phyloP scores from a whole-genome alignment of 768 basidiomycete species.

The Peribolospora baueri region DNA sequence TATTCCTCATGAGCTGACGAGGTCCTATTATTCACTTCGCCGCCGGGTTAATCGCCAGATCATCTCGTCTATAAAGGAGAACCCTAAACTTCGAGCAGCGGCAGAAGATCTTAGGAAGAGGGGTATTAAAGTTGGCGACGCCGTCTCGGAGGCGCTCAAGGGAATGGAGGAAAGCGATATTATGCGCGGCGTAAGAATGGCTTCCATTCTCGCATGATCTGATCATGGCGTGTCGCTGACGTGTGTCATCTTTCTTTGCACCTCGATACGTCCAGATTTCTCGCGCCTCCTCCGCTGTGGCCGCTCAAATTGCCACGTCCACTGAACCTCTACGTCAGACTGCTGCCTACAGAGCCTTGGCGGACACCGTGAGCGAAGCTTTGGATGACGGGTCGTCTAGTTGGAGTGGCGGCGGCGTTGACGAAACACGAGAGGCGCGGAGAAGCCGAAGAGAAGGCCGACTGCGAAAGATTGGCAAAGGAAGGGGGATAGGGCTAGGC shows the following conservation, averaged over 20 bases:
- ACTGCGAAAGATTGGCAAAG: slow-evolving; percentile 57
- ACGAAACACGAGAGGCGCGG: slow-evolving; percentile 58
- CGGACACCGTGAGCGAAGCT: slow-evolving; percentile 72
- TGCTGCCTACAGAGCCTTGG: slow-evolving; percentile 69
- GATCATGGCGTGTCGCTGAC: background rate
- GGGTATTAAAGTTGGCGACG: slow-evolving; percentile 79
- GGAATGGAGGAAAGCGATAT: slow-evolving; percentile 79
- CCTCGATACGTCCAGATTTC: background rate
- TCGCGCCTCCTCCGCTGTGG: slow-evolving; percentile 29
- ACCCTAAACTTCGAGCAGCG: slow-evolving; percentile 69
- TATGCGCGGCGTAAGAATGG: slow-evolving; percentile 45
- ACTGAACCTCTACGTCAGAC: slow-evolving; percentile 97
- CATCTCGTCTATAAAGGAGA: slow-evolving; percentile 83
- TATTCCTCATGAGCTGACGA: background rate
- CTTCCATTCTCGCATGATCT: background rate
- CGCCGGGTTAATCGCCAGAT: slow-evolving; percentile 28
- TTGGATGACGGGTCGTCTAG: slow-evolving; percentile 81
- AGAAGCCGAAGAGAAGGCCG: slow-evolving; percentile 53
- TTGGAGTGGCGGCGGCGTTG: slow-evolving; percentile 50
- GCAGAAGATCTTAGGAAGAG: slow-evolving; percentile 75
- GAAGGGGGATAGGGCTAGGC: slow-evolving; percentile 29
- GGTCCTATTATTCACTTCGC: background rate
- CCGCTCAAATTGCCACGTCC: slow-evolving; percentile 41
- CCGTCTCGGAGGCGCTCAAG: slow-evolving; percentile 71
- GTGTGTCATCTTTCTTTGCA: background rate